Base-by-base conservation (phyloP, 1,284 basidiomycete species). In the Apiotrichum brassicae region DNA sequence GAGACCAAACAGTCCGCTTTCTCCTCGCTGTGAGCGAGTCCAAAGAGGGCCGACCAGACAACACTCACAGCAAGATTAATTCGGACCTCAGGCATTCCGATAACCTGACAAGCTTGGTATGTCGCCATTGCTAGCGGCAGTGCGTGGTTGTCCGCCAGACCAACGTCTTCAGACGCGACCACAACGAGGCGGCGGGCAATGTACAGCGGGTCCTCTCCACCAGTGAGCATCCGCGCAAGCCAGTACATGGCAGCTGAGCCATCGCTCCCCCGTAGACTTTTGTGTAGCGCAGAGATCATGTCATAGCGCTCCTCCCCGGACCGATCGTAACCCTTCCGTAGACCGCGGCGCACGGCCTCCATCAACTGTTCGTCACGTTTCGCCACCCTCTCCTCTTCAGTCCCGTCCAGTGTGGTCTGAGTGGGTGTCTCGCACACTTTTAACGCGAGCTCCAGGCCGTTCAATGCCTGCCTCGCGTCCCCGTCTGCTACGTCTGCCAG, bases 141-240 rank as follows among this genome's bases (percentile, higher is more conserved):
- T 0, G 84, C 86, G 39, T 83, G 78, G 32, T 75, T 75, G 67
- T 88, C 84, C 16, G 85, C 85, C n/a, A 88, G 75, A 7, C 87
- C 87, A 33, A 91, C 80, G 63, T 92, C 89, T 67, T 92, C 88
- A 46, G 85, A 87, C 2, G 88, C 87, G 49, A 87, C 84, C 2
- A 92, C 84, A 14, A 89, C 80, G 71, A 92, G 79, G 26, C 89
- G 77, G 23, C 90, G 77, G 1, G 84, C 86, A 54, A 93, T 82
- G 64, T 85, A 94, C 32, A 91, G 66, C 3, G 91, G 86, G 70
- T 94, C 91, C 68, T 94, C 89, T 12, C 88, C 90, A n/a, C 82
- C 85, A 40, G 77, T 79, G 30, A 88, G 75, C 86, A 90, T 88
- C 38, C 83, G 78, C 11, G 86, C 87, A 7, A 91, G 77, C 88